Conservation (phyloP, 2,329 filamentous ascomycete species). For the Claviceps capensis region DNA sequence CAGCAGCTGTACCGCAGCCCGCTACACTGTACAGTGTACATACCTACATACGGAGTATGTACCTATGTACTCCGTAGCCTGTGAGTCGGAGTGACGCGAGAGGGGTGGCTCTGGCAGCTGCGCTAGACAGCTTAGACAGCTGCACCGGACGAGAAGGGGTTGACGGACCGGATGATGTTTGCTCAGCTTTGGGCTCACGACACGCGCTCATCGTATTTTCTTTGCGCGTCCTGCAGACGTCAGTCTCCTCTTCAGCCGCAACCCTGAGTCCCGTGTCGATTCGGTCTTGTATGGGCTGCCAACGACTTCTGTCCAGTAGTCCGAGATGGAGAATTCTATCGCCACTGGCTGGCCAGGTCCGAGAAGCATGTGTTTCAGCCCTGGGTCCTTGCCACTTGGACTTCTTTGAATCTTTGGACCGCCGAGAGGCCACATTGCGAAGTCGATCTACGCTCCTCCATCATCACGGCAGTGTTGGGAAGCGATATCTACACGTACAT, state of each 20-base stretch:
- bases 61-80: neutral
- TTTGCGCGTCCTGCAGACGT: neutral
- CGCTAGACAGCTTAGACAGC: too few relatives aligned
- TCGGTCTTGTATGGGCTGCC: neutral
- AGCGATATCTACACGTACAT: neutral
- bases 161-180: too few relatives aligned
- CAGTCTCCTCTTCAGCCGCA: neutral
- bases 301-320: neutral
- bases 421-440: neutral
- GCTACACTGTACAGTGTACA: neutral
- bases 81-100: too few relatives aligned
- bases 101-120: too few relatives aligned
- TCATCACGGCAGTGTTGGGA: neutral
- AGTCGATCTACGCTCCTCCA: neutral
- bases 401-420: neutral
- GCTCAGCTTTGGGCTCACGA: neutral
- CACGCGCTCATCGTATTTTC: neutral
- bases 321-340: neutral
- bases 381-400: neutral
- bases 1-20: neutral
- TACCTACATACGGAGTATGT: too few relatives aligned
- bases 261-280: neutral
- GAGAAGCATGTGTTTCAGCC: neutral
- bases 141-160: too few relatives aligned
- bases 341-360: neutral